A percentile compares a stretch with the other conserved stretches of the same genome.
phyloP scores from a whole-genome alignment of 331 rosid species.

The Prunus yedoensis region DNA sequence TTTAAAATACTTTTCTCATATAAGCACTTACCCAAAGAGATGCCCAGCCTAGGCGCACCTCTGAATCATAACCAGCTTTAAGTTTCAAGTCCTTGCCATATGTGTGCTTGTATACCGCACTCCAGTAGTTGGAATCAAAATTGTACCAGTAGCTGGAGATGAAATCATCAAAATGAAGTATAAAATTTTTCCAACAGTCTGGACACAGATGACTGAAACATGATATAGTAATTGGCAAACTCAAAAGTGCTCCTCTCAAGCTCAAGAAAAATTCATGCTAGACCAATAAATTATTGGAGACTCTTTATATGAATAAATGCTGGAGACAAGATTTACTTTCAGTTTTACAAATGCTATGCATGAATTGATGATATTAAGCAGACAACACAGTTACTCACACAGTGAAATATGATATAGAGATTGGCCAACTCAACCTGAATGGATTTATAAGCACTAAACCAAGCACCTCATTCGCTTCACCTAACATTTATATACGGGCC shows the following conservation, averaged over 20 bases:
- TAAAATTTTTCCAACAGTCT: not conserved
- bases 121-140: constrained; percentile 85
- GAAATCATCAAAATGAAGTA: constrained; percentile 5
- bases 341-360: not conserved
- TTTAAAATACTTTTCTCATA: constrained; percentile 3
- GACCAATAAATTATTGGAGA: not conserved
- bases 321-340: not conserved
- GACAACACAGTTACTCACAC: not conserved
- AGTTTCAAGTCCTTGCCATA: constrained; percentile 84
- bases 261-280: not conserved
- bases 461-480: not conserved
- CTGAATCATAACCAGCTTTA: constrained; percentile 96
- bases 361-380: not conserved
- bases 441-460: constrained; percentile 4
- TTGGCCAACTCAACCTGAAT: constrained; percentile 10
- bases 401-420: not conserved
- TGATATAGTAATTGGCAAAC: too few species aligned
- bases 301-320: not conserved
- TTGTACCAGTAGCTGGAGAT: constrained; percentile 84
- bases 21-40: constrained; percentile 88
- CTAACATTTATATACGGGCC: not conserved
- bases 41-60: constrained; percentile 96
- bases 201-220: not conserved
- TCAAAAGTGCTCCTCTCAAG: too few species aligned
- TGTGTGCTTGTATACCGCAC: constrained; percentile 91